These are phyloP conservation scores for Gremmenia infestans DNA, from an alignment of 2,329 filamentous ascomycete genomes.

Conservation along the genomic window DNA sequence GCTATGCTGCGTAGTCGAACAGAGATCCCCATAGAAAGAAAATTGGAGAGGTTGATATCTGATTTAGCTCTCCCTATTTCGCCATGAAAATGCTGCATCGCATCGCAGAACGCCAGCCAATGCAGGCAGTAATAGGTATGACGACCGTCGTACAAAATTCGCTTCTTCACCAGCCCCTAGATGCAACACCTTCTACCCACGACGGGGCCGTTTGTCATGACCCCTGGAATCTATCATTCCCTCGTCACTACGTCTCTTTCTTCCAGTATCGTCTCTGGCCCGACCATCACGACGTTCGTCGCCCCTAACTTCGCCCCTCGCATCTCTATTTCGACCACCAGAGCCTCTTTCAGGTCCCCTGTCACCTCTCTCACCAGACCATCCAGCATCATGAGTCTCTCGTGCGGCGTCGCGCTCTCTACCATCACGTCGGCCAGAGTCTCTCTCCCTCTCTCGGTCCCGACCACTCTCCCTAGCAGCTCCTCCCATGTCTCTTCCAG, in stretches of 20 bases:
- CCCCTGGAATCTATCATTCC: slow-evolving; percentile 27
- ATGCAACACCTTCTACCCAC: slow-evolving; percentile 11
- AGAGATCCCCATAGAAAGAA: background rate
- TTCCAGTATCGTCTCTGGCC: slow-evolving; percentile 17
- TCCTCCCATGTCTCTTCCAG: slow-evolving; percentile 3
- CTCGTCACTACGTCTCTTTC: slow-evolving; percentile 30
- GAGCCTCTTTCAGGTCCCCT: slow-evolving; percentile 16
- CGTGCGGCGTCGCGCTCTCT: slow-evolving; percentile 18
- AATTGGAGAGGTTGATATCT: background rate
- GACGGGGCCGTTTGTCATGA: slow-evolving; percentile 29
- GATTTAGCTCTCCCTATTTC: slow-evolving; percentile 5
- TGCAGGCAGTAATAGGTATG: slow-evolving; percentile 4
- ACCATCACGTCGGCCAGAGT: slow-evolving; percentile 19
- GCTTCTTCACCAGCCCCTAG: background rate
- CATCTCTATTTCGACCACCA: slow-evolving; percentile 15
- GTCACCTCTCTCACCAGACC: slow-evolving; percentile 21
- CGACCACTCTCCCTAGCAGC: slow-evolving; percentile 4
- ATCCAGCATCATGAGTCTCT: slow-evolving; percentile 20
- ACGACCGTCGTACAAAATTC: slow-evolving; percentile 14
- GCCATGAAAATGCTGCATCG: slow-evolving; percentile 12
- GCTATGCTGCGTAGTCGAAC: background rate
- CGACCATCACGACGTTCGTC: slow-evolving; percentile 12
- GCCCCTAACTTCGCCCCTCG: slow-evolving; percentile 17
- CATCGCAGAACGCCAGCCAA: background rate
- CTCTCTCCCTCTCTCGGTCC: slow-evolving; percentile 14